phyloP scores from a whole-genome alignment of 805 yeast genomes.

The Wickerhamiella kurtzmanii region DNA sequence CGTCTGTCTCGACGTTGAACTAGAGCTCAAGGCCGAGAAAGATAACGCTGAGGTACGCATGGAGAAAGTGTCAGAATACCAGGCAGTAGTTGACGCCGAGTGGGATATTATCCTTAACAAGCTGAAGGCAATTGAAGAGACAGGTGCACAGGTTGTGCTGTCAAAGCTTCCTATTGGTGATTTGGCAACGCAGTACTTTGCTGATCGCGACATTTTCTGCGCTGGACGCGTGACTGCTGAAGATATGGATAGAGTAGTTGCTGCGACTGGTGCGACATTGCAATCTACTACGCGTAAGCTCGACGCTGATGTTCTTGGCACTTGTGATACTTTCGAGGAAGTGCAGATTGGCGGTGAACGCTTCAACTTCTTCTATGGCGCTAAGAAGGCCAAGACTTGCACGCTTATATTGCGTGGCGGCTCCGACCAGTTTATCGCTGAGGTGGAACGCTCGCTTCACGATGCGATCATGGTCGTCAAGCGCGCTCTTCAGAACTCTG shows the following conservation, averaged over 20 bases:
- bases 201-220: conserved; percentile 90
- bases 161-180: conserved; percentile 96
- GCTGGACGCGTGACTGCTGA: conserved; percentile 88
- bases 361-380: conserved; percentile 76
- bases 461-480: conserved; percentile 98
- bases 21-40: conserved; percentile 94
- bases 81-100: conserved; percentile 96
- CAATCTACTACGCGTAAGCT: conserved; percentile 60
- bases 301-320: conserved; percentile 58
- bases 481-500: conserved; percentile 75
- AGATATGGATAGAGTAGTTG: conserved; percentile 82
- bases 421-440: conserved; percentile 95
- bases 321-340: conserved; percentile 79
- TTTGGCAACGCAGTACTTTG: conserved; percentile 96
- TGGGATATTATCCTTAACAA: conserved; percentile 88
- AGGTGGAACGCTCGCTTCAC: conserved; percentile 92
- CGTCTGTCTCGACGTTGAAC: conserved; percentile 74
- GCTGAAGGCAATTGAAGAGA: conserved; percentile 61
- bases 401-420: conserved; percentile 92
- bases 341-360: conserved; percentile 93
- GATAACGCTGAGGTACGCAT: conserved; percentile 98
- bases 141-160: conserved; percentile 87
- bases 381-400: conserved; percentile 86
- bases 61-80: conserved; percentile 85
- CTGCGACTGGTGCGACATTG: conserved; percentile 86